Evolutionary conservation across 1,139 yeast genomes (phyloP).

Genomic region (Meyerozyma sp.): DNA sequence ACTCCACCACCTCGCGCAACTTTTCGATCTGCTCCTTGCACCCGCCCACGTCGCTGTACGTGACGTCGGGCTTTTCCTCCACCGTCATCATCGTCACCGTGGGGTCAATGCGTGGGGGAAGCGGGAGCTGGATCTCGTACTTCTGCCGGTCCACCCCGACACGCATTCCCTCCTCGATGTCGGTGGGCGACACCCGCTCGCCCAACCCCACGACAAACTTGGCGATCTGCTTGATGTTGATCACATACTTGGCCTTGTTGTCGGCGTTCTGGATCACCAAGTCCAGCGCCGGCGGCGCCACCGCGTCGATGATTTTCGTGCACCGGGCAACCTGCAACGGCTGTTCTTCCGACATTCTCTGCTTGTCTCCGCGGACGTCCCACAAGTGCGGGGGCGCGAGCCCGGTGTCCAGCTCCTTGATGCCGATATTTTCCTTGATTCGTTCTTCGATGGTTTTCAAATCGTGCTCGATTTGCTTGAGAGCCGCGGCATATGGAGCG

Average conservation of each 20-base stretch:
- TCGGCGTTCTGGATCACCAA: constrained; percentile 56
- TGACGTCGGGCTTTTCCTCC: constrained; percentile 94
- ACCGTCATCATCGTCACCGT: constrained; percentile 99
- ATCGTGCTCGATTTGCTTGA: constrained; percentile 81
- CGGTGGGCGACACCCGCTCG: constrained; percentile 95
- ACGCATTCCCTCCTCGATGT: constrained; percentile 98
- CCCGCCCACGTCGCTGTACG: constrained; percentile 92
- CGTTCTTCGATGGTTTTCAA: constrained; percentile 75
- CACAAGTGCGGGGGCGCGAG: constrained; percentile 92
- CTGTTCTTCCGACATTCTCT: constrained; percentile 87
- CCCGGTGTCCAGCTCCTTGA: constrained; percentile 94
- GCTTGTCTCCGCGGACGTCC: constrained; percentile 97
- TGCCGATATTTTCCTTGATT: constrained; percentile 90
- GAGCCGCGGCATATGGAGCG: constrained; percentile 84
- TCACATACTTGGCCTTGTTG: constrained; percentile 86
- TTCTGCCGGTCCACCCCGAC: constrained; percentile 98
- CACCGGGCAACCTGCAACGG: constrained; percentile 98
- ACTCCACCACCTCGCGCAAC: constrained; percentile 92
- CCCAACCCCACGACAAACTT: constrained; percentile 96
- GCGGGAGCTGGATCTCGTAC: constrained; percentile 92
- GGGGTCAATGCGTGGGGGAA: constrained; percentile 97
- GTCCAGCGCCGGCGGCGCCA: constrained; percentile 30
- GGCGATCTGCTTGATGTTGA: constrained; percentile 95
- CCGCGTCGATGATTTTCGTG: constrained; percentile 84
- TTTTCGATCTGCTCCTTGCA: constrained; percentile 97